Base-by-base conservation (phyloP, 208 protist species). In the Leptomonas pyrrhocoris region DNA sequence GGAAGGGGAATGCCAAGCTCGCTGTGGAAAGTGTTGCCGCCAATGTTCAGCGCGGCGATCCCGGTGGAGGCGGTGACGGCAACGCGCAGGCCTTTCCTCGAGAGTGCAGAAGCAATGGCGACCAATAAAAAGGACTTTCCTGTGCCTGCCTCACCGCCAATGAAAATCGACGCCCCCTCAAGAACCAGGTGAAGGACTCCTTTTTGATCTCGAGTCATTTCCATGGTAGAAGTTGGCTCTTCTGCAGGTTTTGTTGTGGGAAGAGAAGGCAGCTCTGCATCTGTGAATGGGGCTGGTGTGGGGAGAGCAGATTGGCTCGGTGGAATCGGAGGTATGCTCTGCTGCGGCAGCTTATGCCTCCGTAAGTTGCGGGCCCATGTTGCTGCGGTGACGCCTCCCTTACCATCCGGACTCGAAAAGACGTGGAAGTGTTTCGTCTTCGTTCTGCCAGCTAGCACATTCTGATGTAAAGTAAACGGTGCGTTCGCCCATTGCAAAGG, bases 91-190 rank as follows among this genome's bases (percentile, higher is more conserved):
- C 72, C 72, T 1, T 25, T 13, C 9, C 19, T 28, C 0, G 73
- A 64, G 11, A 96, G 75, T 19, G 65, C 55, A 15, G 46, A 40
- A 18, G 93, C 86, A 36, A 97, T 94, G 15, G 74, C 74, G 27
- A 83, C 81, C 27, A 96, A 77, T 2, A 96, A 60, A 46, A 88
- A 79, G 0, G 90, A 93, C 73, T 97, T 97, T 7, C 94, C 94
- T 0, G 94, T 97, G 23, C 94, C 94, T 0, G 92, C 94, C 7
- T 88, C 90, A 23, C 94, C 94, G 2, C 88, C 92, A 40, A 97
- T 85, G 68, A 94, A 94, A 11, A 97, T 79, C 23, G 83, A 93
- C 6, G 84, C 79, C 1, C 73, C 66, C n/a, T 84, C 63, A 3
- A 83, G 73, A 3, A 89, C 72, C 48, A 77, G 8, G 58, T 61